Conservation (phyloP, 805 yeast genomes). For the Metschnikowia shivogae region DNA sequence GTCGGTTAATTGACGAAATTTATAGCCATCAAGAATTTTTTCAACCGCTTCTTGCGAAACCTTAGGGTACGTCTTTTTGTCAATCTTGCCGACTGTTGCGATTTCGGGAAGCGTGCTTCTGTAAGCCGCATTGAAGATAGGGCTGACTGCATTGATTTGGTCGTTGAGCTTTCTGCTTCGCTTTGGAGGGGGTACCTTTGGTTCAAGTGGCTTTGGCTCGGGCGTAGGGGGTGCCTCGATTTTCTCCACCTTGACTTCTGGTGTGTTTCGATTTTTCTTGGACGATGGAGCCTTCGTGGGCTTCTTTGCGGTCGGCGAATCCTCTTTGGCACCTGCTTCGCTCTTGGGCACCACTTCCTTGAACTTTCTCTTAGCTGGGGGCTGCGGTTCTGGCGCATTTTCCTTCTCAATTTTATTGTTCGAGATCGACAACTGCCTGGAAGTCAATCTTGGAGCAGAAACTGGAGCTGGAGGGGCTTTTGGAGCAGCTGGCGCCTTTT, state of each 20-base stretch:
- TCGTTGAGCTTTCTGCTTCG: constrained; percentile 13
- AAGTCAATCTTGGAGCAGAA: constrained; percentile 6
- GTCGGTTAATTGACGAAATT: constrained; percentile 27
- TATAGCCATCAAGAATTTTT: constrained; percentile 17
- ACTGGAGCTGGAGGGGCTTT: constrained; percentile 1
- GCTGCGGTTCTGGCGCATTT: background rate
- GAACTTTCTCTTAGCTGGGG: background rate
- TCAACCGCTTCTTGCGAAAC: constrained; percentile 14
- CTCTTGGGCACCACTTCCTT: background rate
- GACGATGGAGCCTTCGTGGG: background rate
- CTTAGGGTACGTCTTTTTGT: constrained; percentile 18
- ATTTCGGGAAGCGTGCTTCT: constrained; percentile 12
- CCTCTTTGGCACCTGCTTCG: background rate
- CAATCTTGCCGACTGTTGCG: constrained; percentile 12
- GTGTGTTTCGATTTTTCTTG: background rate
- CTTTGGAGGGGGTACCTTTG: constrained; percentile 2
- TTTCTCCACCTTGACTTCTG: constrained; percentile 1
- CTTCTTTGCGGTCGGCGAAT: background rate
- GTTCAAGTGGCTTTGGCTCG: background rate
- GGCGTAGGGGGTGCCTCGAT: background rate
- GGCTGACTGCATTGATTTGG: constrained; percentile 12
- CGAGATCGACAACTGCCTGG: constrained; percentile 10
- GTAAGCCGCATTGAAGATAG: constrained; percentile 23
- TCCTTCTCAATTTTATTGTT: constrained; percentile 3
- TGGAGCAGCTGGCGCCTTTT: background rate